These are phyloP conservation scores for Spirogloea muscicola DNA, from an alignment of 139 green algal genomes.

Conservation along the genomic window DNA sequence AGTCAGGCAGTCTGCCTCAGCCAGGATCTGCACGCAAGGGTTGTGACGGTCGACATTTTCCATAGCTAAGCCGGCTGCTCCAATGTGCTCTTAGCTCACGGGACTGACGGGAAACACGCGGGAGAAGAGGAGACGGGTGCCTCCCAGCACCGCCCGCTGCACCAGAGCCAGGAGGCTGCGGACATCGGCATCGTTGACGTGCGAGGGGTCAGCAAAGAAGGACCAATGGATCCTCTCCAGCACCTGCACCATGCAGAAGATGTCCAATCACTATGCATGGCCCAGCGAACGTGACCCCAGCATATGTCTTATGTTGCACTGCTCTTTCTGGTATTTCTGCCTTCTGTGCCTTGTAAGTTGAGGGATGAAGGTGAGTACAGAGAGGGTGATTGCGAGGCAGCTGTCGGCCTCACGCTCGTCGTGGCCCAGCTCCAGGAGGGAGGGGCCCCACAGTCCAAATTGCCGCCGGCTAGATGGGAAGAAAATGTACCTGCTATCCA, in stretches of 20 bases:
- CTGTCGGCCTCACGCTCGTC: slow-evolving; percentile 63
- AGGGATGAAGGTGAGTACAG: slow-evolving; percentile 10
- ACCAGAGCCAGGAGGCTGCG: slow-evolving; percentile 44
- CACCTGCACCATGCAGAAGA: too few relatives aligned
- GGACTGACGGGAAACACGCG: slow-evolving; percentile 62
- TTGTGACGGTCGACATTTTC: too few relatives aligned
- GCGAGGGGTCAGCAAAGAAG: slow-evolving; percentile 22
- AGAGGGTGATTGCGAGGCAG: slow-evolving; percentile 53
- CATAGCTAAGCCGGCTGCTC: too few relatives aligned
- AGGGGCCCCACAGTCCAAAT: slow-evolving; percentile 28
- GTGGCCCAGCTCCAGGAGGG: slow-evolving; percentile 58
- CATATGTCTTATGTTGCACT: too few relatives aligned
- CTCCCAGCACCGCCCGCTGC: slow-evolving; percentile 51
- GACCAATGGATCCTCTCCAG: slow-evolving; percentile 32
- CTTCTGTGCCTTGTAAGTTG: too few relatives aligned
- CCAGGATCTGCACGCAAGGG: too few relatives aligned
- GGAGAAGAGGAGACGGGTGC: slow-evolving; percentile 70
- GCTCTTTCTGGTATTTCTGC: too few relatives aligned
- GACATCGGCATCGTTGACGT: slow-evolving; percentile 5
- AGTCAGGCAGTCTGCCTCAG: too few relatives aligned
- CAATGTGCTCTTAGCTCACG: neutral
- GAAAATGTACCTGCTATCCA: slow-evolving; percentile 84
- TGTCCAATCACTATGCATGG: too few relatives aligned
- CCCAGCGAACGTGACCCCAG: too few relatives aligned
- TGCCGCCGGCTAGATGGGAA: slow-evolving; percentile 65